Evolutionary conservation across 352 stramenopile genomes (phyloP).

Genomic region (Phytophthora pluvialis): DNA sequence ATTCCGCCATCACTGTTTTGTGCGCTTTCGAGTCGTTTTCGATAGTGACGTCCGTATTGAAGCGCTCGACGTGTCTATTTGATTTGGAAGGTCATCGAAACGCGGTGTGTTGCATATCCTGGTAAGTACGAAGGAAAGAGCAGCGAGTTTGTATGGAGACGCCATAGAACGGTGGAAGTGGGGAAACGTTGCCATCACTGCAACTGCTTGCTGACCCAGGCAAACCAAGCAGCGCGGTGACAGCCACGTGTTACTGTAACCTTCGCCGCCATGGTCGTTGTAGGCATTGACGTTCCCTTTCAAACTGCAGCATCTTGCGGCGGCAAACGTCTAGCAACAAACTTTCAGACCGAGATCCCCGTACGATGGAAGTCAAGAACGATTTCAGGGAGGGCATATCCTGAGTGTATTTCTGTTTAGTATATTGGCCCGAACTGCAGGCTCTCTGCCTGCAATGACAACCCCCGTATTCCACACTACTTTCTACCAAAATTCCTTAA

Average conservation of each 20-base stretch:
- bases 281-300: background rate
- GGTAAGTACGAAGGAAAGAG: background rate
- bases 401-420: conserved; percentile 22
- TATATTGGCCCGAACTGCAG: conserved; percentile 1
- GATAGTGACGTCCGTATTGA: conserved; percentile 1
- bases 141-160: background rate
- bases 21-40: background rate
- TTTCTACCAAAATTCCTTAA: conserved; percentile 26
- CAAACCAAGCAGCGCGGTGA: conserved; percentile 10
- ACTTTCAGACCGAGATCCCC: no score
- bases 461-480: conserved; percentile 12
- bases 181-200: background rate
- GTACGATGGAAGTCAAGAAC: no score
- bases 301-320: no score
- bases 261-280: background rate
- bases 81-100: conserved; percentile 14
- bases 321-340: no score
- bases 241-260: background rate
- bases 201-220: conserved; percentile 18
- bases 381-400: background rate
- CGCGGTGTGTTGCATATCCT: conserved; percentile 12
- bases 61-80: background rate
- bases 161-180: background rate
- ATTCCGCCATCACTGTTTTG: conserved; percentile 13
- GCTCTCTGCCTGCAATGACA: background rate